These are phyloP conservation scores for Saprolegnia diclina DNA, from an alignment of 352 stramenopile genomes.

Conservation along the genomic window DNA sequence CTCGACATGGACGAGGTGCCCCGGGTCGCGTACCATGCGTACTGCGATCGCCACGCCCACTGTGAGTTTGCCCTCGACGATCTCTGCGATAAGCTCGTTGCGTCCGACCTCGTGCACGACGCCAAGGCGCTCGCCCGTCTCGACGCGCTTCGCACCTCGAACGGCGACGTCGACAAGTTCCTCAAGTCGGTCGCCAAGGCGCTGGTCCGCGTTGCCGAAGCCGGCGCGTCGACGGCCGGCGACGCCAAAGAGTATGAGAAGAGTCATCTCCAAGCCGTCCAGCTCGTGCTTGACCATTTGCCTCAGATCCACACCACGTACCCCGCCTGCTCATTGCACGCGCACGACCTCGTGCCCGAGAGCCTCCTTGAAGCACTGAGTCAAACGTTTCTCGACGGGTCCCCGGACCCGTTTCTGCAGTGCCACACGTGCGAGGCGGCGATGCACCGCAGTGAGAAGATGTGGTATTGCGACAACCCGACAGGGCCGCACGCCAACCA, in stretches of 20 bases:
- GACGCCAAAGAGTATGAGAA: slow-evolving; percentile 49
- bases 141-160: slow-evolving; percentile 40
- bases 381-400: neutral
- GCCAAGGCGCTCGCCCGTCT: slow-evolving; percentile 41
- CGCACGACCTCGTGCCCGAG: slow-evolving; percentile 40
- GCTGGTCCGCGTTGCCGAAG: slow-evolving; percentile 49
- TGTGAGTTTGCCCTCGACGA: slow-evolving; percentile 38
- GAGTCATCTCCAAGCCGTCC: slow-evolving; percentile 59
- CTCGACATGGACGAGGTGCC: slow-evolving; percentile 10
- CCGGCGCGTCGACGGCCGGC: slow-evolving; percentile 40
- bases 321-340: slow-evolving; percentile 20
- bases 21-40: slow-evolving; percentile 41
- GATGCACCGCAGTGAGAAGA: neutral
- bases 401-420: neutral
- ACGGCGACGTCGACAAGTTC: slow-evolving; percentile 36
- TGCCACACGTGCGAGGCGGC: neutral
- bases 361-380: slow-evolving; percentile 36
- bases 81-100: slow-evolving; percentile 43
- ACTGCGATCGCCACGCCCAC: slow-evolving; percentile 56
- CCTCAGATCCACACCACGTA: slow-evolving; percentile 62
- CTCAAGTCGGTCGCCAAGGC: slow-evolving; percentile 39
- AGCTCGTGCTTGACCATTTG: slow-evolving; percentile 60
- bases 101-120: slow-evolving; percentile 44
- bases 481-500: neutral
- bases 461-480: slow-evolving; percentile 1